Conservation (phyloP, 371 early-diverging fungal species). For the Haplosporangium sp. region DNA sequence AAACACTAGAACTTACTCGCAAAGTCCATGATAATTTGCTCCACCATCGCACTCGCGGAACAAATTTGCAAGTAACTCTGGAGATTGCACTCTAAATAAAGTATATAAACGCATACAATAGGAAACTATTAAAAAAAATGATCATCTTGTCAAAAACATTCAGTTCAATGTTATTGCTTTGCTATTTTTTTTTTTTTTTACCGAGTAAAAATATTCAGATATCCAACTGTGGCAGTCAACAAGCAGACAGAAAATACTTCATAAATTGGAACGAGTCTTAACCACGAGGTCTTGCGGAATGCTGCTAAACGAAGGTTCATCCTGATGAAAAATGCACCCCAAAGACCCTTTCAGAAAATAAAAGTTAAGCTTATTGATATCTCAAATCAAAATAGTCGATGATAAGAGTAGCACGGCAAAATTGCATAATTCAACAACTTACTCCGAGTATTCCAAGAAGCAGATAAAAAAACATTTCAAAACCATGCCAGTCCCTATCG, state of each 20-base stretch:
- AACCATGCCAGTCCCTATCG: slow-evolving; percentile 79
- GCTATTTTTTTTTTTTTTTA: slow-evolving; percentile 13
- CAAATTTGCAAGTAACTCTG: slow-evolving; percentile 74
- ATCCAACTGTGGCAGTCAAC: slow-evolving; percentile 81
- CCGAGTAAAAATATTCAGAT: slow-evolving; percentile 84
- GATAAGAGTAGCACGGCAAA: background rate
- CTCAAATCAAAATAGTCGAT: background rate
- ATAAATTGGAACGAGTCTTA: slow-evolving; percentile 72
- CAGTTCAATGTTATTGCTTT: no score
- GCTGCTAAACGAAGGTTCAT: slow-evolving; percentile 79
- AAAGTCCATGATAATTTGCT: slow-evolving; percentile 57
- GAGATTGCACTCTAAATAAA: slow-evolving; percentile 63
- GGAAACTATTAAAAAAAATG: background rate
- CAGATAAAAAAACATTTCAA: slow-evolving; percentile 87
- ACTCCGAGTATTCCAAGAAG: slow-evolving; percentile 93
- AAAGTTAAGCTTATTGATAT: background rate
- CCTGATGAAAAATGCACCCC: slow-evolving; percentile 89
- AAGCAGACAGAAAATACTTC: slow-evolving; percentile 84
- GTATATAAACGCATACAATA: no score
- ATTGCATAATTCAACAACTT: slow-evolving; percentile 37
- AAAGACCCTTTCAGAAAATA: slow-evolving; percentile 75
- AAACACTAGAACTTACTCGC: slow-evolving; percentile 46
- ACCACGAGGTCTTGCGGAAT: slow-evolving; percentile 72
- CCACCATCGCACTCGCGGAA: slow-evolving; percentile 75
- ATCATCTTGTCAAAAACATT: background rate